Conservation (phyloP, 768 basidiomycete species). For the Leccinum longicurvipes region DNA sequence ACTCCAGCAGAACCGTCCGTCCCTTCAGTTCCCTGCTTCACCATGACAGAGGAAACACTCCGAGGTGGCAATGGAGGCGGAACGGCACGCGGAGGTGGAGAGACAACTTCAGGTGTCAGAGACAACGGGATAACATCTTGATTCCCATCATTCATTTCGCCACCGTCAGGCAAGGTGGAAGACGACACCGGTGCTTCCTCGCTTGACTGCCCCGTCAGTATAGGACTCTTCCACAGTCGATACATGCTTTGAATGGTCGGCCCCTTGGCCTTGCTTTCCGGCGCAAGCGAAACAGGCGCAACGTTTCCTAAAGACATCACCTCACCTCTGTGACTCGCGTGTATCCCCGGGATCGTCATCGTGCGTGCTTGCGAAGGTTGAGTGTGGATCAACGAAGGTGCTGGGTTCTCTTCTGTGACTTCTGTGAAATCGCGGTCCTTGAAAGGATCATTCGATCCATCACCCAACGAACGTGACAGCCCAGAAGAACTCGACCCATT, state of each 20-base stretch:
- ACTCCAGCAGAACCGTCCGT: constrained; percentile 21
- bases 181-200: constrained; percentile 13
- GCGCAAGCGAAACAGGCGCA: constrained; percentile 42
- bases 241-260: constrained; percentile 68
- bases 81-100: constrained; percentile 27
- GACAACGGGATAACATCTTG: constrained; percentile 30
- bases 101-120: constrained; percentile 21
- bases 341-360: constrained; percentile 88
- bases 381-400: constrained; percentile 57
- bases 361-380: constrained; percentile 72
- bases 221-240: constrained; percentile 67
- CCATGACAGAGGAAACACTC: constrained; percentile 31
- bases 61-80: constrained; percentile 44
- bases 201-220: constrained; percentile 27
- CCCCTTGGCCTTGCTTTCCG: constrained; percentile 40
- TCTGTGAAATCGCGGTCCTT: constrained; percentile 34
- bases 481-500: constrained; percentile 25
- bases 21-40: constrained; percentile 29
- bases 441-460: constrained; percentile 23
- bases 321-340: constrained; percentile 79
- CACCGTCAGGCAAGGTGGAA: constrained; percentile 5
- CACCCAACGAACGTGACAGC: constrained; percentile 36
- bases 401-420: constrained; percentile 23
- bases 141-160: constrained; percentile 22
- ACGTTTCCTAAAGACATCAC: constrained; percentile 83